phyloP scores from a whole-genome alignment of 192 early-diverging fungal genomes.

The Umbelopsis vinacea region DNA sequence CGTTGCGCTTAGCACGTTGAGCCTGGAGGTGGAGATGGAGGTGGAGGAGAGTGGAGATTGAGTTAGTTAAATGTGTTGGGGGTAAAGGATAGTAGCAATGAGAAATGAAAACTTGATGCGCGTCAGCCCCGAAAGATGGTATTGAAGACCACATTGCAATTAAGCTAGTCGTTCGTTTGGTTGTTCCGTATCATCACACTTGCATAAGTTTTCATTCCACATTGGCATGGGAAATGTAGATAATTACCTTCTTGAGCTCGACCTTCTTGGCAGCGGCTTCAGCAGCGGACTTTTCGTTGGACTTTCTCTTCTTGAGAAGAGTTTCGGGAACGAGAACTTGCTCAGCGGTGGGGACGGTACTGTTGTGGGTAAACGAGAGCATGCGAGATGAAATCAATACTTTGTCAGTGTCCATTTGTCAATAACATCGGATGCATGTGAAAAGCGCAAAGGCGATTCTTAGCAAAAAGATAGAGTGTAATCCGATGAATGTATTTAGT shows the following conservation, averaged over 20 bases:
- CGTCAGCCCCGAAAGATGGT: constrained; percentile 88
- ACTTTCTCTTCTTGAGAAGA: constrained; percentile 85
- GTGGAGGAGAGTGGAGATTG: too few species aligned
- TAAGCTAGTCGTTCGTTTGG: constrained; percentile 42
- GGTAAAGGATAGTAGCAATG: background rate
- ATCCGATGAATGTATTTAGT: constrained; percentile 56
- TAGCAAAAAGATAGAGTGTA: constrained; percentile 31
- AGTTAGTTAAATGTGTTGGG: background rate
- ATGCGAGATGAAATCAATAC: constrained; percentile 26
- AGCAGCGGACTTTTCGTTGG: constrained; percentile 72
- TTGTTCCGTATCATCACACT: constrained; percentile 51
- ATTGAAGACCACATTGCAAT: constrained; percentile 49
- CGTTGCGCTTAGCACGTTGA: constrained; percentile 77
- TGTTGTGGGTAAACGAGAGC: constrained; percentile 32
- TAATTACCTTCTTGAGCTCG: constrained; percentile 56
- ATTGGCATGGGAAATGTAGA: background rate
- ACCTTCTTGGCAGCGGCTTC: constrained; percentile 57
- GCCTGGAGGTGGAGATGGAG: constrained; percentile 43
- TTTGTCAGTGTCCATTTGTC: constrained; percentile 23
- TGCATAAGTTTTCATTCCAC: constrained; percentile 26
- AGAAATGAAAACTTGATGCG: background rate
- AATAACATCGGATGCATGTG: constrained; percentile 1
- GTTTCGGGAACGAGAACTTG: constrained; percentile 86
- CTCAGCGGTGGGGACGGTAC: constrained; percentile 63
- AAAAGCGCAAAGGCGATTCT: constrained; percentile 16